Conservation (phyloP, 768 basidiomycete genomes). For the Tricholoma terreum region DNA sequence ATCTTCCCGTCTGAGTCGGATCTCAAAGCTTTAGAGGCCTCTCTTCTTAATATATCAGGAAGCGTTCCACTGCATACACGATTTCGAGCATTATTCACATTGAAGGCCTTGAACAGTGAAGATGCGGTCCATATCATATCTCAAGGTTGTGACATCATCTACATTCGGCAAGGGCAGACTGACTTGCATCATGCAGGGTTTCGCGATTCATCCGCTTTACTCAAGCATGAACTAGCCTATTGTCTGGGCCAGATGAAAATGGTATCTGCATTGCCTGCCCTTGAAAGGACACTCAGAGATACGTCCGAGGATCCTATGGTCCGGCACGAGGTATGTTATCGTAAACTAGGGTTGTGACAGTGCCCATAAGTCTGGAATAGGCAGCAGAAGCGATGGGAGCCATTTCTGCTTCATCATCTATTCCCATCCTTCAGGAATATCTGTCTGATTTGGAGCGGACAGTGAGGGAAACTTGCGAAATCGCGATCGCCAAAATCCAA, state of each 20-base stretch:
- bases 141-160: slow-evolving; percentile 51
- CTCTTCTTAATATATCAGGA: slow-evolving; percentile 74
- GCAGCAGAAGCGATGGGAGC: slow-evolving; percentile 99
- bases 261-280: slow-evolving; percentile 66
- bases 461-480: slow-evolving; percentile 95
- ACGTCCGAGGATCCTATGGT: slow-evolving; percentile 89
- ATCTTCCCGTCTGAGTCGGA: slow-evolving; percentile 41
- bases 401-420: slow-evolving; percentile 64
- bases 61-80: slow-evolving; percentile 78
- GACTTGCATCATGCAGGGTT: slow-evolving; percentile 55
- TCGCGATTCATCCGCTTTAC: slow-evolving; percentile 77
- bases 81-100: slow-evolving; percentile 88
- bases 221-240: slow-evolving; percentile 98
- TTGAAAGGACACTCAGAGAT: slow-evolving; percentile 75
- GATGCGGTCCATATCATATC: slow-evolving; percentile 84
- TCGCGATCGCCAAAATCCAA: slow-evolving; percentile 91
- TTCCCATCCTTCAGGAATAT: slow-evolving; percentile 71
- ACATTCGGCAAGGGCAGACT: slow-evolving; percentile 3
- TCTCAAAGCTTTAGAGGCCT: slow-evolving; percentile 66
- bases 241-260: slow-evolving; percentile 91
- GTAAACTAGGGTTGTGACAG: slow-evolving; percentile 10
- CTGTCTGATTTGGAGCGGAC: slow-evolving; percentile 66
- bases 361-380: slow-evolving; percentile 34
- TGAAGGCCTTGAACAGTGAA: slow-evolving; percentile 79
- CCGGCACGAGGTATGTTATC: slow-evolving; percentile 76